Evolutionary conservation across 2,329 filamentous ascomycete species (phyloP).

Genomic region (Cadophora sp.): DNA sequence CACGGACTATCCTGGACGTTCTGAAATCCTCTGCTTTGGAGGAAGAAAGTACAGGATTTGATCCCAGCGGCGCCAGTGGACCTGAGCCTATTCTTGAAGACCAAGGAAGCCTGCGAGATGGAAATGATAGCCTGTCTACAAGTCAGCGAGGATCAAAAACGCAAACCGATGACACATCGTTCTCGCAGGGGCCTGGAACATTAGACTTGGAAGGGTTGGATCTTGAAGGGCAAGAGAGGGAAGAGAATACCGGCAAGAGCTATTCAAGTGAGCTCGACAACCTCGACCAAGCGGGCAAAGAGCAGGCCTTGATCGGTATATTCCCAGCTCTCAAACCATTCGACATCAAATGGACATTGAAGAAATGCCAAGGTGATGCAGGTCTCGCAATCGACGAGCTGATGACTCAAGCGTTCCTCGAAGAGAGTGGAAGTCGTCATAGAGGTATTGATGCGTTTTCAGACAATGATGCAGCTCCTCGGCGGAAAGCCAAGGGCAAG

Average conservation of each 20-base stretch:
- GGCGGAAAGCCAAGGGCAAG: slow-evolving; percentile 50
- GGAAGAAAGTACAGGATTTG: slow-evolving; percentile 79
- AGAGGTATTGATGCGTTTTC: slow-evolving; percentile 88
- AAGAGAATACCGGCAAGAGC: slow-evolving; percentile 49
- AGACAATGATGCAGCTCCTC: slow-evolving; percentile 52
- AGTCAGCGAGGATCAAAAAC: slow-evolving; percentile 38
- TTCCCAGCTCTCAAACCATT: slow-evolving; percentile 73
- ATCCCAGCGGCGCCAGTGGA: slow-evolving; percentile 74
- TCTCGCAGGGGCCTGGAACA: slow-evolving; percentile 36
- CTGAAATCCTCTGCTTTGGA: slow-evolving; percentile 68
- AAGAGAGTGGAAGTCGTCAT: slow-evolving; percentile 65
- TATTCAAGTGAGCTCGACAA: slow-evolving; percentile 44
- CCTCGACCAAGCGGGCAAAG: slow-evolving; percentile 66
- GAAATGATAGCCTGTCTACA: slow-evolving; percentile 35
- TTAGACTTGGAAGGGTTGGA: slow-evolving; percentile 38
- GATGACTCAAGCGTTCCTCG: slow-evolving; percentile 79
- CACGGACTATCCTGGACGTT: slow-evolving; percentile 65
- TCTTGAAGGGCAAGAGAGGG: slow-evolving; percentile 48
- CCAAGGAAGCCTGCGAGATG: slow-evolving; percentile 22
- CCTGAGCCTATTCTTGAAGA: slow-evolving; percentile 34
- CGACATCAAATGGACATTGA: slow-evolving; percentile 70
- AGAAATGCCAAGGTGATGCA: slow-evolving; percentile 71
- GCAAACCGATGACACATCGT: slow-evolving; percentile 41
- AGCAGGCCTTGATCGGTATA: slow-evolving; percentile 67
- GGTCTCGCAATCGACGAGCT: slow-evolving; percentile 79